A percentile compares a stretch with the other conserved stretches of the same genome.
phyloP scores from a whole-genome alignment of 2,329 filamentous ascomycete genomes.

The Drechslerella dactyloides region DNA sequence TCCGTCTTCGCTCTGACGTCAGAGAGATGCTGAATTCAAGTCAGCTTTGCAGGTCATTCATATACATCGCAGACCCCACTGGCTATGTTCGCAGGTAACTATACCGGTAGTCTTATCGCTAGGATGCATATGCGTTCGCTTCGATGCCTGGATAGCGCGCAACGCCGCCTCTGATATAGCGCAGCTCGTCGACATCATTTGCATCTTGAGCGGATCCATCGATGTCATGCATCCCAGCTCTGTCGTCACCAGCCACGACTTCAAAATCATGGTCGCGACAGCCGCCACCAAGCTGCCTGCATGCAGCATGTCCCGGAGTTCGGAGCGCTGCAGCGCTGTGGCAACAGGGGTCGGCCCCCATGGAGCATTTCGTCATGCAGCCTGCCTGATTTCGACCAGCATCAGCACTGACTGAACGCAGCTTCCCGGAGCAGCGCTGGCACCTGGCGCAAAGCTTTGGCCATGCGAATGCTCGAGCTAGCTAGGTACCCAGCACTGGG shows the following conservation, averaged over 20 bases:
- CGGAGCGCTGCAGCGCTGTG: too few relatives aligned
- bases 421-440: background rate
- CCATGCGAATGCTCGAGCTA: background rate
- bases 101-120: too few relatives aligned
- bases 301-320: background rate
- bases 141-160: background rate
- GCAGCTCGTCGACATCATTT: background rate
- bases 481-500: too few relatives aligned
- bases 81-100: too few relatives aligned
- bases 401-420: background rate
- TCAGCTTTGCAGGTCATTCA: too few relatives aligned
- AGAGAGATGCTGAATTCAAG: background rate
- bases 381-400: background rate
- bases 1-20: background rate
- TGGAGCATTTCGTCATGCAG: background rate
- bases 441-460: background rate
- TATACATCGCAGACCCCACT: background rate
- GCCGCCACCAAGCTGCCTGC: background rate
- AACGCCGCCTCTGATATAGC: background rate
- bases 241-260: constrained; percentile 2
- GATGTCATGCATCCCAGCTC: background rate
- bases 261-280: background rate
- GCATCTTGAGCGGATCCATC: background rate
- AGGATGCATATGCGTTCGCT: too few relatives aligned
- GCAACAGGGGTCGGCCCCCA: background rate